phyloP scores from a whole-genome alignment of 768 basidiomycete species.

The Lentinula sp. region DNA sequence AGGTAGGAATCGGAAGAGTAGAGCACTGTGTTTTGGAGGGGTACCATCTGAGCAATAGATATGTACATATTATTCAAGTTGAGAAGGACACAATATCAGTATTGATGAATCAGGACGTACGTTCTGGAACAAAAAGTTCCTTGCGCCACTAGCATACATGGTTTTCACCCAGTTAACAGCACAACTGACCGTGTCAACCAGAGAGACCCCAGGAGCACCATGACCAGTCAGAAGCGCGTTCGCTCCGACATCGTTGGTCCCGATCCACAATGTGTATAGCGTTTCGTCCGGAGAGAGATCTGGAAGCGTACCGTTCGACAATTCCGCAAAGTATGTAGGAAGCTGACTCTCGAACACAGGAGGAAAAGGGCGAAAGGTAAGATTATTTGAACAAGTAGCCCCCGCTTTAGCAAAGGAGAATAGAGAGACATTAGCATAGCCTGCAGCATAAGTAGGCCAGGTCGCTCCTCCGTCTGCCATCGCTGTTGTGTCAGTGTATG shows the following conservation, averaged over 20 bases:
- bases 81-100: background rate
- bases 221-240: conserved; percentile 7
- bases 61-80: background rate
- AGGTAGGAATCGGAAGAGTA: conserved; percentile 29
- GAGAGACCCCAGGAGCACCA: conserved; percentile 21
- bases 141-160: conserved; percentile 37
- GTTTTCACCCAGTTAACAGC: conserved; percentile 35
- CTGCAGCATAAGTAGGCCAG: conserved; percentile 41
- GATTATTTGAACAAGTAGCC: conserved; percentile 59
- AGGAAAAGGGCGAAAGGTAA: conserved; percentile 54
- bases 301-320: conserved; percentile 31
- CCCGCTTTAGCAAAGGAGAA: conserved; percentile 58
- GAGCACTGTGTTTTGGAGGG: conserved; percentile 29
- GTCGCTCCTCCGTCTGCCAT: conserved; percentile 21
- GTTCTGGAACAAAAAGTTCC: conserved; percentile 47
- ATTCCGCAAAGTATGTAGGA: conserved; percentile 42
- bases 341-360: conserved; percentile 54
- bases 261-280: conserved; percentile 63
- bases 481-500: conserved; percentile 36
- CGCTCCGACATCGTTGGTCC: conserved; percentile 45
- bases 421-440: conserved; percentile 31
- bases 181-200: conserved; percentile 36
- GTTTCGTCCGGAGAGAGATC: conserved; percentile 37
- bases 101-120: conserved; percentile 20
- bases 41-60: conserved; percentile 25